Base-by-base conservation (phyloP, 192 early-diverging fungal species). In the Allomyces macrogynus region DNA sequence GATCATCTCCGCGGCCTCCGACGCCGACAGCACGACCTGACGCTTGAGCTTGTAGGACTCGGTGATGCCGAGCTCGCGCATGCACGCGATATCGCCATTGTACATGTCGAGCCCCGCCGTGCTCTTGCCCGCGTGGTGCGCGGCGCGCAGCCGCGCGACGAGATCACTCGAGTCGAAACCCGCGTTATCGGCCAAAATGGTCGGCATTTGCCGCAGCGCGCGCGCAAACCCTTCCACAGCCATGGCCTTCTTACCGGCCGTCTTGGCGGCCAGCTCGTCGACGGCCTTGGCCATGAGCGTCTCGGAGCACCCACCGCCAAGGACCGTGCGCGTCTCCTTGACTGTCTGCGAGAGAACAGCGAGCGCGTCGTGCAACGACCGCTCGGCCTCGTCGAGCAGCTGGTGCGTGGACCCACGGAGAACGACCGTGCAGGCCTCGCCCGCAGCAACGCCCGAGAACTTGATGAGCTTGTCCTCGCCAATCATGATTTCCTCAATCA, bases 401-500 rank as follows among this genome's bases (percentile, higher is more conserved):
- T 99, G 93, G 66, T 82, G 78, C 14, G 93, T 95, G 23, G 93
- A 93, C 67, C 93, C 93, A 65, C 96, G 90, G 49, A 99, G 77
- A 5, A 99, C 92, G 67, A 99, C 80, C n/a, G 96, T 97, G 74
- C 93, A 99, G 12, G 96, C 95, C 72, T 92, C 88, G 44, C 93
- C 92, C 32, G 92, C 95, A 63, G 90, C 87, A 22, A 90, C 89
- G 43, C 93, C 93, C 32, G 87, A 86, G 72, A 99, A 99, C 76
- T 95, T 99, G 75, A 99, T 91, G 68, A 99, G 76, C 73, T 84
- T 85, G 75, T 99, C 95, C 74, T 99, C 95, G 60, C 95, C 95
- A 78, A 99, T 97, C 67, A 99, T 96, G 61, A 96, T 78, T 70
- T 99, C 93, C 77, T 99, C 95, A 76, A 99, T 95, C 65, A 90